phyloP scores from a whole-genome alignment of 495 filamentous ascomycete species.

The Neurospora sp. region DNA sequence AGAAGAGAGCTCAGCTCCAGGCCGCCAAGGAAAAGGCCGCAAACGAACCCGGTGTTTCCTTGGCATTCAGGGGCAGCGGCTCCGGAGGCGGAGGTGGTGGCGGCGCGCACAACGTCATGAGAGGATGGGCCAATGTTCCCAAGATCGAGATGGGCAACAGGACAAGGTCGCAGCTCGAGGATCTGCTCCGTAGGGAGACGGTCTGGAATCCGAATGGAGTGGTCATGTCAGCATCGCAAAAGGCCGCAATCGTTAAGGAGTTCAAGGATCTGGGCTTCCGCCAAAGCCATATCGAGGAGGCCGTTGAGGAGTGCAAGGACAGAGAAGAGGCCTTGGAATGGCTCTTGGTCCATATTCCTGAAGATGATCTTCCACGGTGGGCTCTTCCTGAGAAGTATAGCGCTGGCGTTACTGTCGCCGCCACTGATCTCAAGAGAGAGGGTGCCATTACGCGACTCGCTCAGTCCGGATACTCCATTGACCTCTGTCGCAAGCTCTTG shows the following conservation, averaged over 20 bases:
- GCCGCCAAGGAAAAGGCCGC: conserved; percentile 53
- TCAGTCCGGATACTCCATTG: conserved; percentile 69
- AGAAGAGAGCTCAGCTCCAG: conserved; percentile 55
- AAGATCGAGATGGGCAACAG: conserved; percentile 86
- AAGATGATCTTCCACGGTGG: conserved; percentile 88
- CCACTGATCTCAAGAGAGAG: conserved; percentile 67
- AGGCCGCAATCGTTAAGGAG: conserved; percentile 57
- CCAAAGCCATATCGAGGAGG: conserved; percentile 80
- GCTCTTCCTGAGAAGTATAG: conserved; percentile 82
- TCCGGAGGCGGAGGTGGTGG: conserved; percentile 9
- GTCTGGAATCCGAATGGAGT: conserved; percentile 79
- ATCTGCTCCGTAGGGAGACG: conserved; percentile 60
- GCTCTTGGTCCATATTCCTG: conserved; percentile 91
- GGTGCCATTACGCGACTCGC: conserved; percentile 72
- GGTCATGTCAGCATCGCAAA: conserved; percentile 47
- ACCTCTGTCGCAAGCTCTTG: conserved; percentile 68
- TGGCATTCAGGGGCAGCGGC: conserved; percentile 28
- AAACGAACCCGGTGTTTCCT: conserved; percentile 38
- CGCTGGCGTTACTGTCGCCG: conserved; percentile 75
- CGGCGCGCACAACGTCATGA: conserved; percentile 32
- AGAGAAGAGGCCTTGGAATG: conserved; percentile 85
- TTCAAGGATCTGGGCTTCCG: conserved; percentile 71
- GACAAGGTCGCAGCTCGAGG: conserved; percentile 67
- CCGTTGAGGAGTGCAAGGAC: conserved; percentile 76
- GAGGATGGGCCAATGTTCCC: conserved; percentile 74